Evolutionary conservation across 164 flowering plant species (phyloP).

Genomic region (Litsea cubeba): DNA sequence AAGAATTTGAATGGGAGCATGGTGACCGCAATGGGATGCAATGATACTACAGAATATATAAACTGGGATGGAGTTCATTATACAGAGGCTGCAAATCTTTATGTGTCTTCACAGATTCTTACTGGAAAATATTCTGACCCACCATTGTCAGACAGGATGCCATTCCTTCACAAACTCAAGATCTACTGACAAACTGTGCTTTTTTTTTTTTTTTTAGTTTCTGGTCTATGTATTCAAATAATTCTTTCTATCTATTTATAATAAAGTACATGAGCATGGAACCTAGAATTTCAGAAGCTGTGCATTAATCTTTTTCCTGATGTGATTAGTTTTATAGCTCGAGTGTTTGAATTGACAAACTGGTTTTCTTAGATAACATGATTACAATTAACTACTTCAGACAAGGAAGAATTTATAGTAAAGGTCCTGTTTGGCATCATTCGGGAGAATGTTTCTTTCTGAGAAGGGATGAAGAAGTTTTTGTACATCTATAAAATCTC

Average conservation of each 20-base stretch:
- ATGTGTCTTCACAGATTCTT: conserved; percentile 62
- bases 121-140: conserved; percentile 80
- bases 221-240: conserved; percentile 1
- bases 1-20: conserved; percentile 57
- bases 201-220: background rate
- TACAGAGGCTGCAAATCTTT: conserved; percentile 77
- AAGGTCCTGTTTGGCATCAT: too few species aligned
- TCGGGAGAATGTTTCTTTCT: too few species aligned
- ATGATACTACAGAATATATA: conserved; percentile 54
- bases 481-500: too few species aligned
- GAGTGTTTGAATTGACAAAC: too few species aligned
- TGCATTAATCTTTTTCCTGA: too few species aligned
- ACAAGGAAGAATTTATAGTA: too few species aligned
- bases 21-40: conserved; percentile 54
- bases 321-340: too few species aligned
- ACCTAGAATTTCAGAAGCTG: background rate
- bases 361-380: too few species aligned
- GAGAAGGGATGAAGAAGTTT: too few species aligned
- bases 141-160: conserved; percentile 57
- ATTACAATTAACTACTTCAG: too few species aligned
- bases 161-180: conserved; percentile 48
- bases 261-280: background rate
- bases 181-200: conserved; percentile 16
- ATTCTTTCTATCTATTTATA: background rate
- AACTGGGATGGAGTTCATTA: conserved; percentile 92